Percentiles rank a stretch among this genome's conserved stretches.
Conservation (phyloP, 2,329 filamentous ascomycete genomes). For the Neofusicoccum sp. region DNA sequence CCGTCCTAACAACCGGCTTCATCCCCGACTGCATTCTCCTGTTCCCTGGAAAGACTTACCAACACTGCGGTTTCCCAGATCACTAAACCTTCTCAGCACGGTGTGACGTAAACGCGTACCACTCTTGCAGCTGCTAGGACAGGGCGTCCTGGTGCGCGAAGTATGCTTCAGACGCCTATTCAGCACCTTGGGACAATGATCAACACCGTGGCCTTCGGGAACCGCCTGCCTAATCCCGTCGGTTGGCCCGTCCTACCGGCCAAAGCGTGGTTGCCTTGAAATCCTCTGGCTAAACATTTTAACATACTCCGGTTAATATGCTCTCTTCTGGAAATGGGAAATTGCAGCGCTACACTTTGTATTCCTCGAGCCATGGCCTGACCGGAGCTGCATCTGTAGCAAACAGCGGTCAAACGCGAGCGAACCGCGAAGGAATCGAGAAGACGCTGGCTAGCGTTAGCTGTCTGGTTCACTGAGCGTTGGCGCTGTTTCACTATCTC, state of each 20-base stretch:
- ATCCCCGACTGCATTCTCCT: background rate
- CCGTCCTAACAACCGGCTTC: background rate
- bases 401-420: background rate
- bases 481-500: background rate
- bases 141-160: background rate
- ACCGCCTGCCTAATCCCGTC: background rate
- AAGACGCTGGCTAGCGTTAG: background rate
- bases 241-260: background rate
- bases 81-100: background rate
- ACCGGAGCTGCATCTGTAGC: background rate
- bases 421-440: background rate
- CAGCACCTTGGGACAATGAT: background rate
- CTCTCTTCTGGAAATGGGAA: no score
- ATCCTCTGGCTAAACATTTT: background rate
- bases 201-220: background rate
- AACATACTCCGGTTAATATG: no score
- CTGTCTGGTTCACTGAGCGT: background rate
- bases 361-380: no score
- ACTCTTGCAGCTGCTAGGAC: background rate
- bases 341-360: no score
- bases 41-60: background rate
- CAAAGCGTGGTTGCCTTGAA: background rate
- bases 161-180: background rate
- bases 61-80: background rate
- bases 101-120: constrained; percentile 6